Base-by-base conservation (phyloP, 352 stramenopile genomes). In the Globisporangium paroecandrum region DNA sequence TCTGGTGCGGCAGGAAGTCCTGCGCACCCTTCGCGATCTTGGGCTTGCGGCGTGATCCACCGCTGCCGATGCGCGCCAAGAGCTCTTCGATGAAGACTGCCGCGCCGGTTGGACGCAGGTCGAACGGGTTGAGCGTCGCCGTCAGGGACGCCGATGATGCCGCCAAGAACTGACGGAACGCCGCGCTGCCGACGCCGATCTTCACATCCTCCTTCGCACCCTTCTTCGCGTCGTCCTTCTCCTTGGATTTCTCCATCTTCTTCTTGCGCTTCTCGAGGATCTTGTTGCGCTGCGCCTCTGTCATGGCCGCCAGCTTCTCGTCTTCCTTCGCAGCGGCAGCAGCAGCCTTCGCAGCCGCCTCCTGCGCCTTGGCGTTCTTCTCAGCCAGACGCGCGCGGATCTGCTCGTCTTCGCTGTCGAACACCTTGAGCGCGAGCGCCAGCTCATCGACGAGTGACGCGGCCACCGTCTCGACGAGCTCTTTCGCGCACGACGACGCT, bases 1-100 rank as follows among this genome's bases (percentile, higher is more conserved):
- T 99, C 74, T 99, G 96, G 47, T 96, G 83, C 22, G 96, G 96
- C 46, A 97, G 70, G 71, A 98, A 99, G 73, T 99, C 97, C 64
- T 98, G 89, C 34, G 97, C 96, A 9, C 97, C 97, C 70, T 94
- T 94, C 49, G 86, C 88, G 56, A 95, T 90, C 76, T 95, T 95
- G 27, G 88, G 88, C 67, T 93, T 92, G 58, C 88, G 85, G n/a
- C 87, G 85, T 65, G 81, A 68, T 20, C 88, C 86, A 49, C 88
- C 86, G 60, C 80, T 92, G 62, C 82, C 80, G 8, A 95, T 74
- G 38, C 77, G 77, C 62, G 79, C 68, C 47, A 90, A 84, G 6
- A 94, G 61, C 0, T 92, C 86, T 41, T 95, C 86, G 34, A 94
- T 54, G 54, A 87, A 85, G 4, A 64, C 8, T 13, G 81, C 74